Percentiles rank a stretch among this genome's conserved stretches.
These are phyloP conservation scores for Pugionium cornutum DNA, from an alignment of 345 rosid genomes.

Conservation along the genomic window DNA sequence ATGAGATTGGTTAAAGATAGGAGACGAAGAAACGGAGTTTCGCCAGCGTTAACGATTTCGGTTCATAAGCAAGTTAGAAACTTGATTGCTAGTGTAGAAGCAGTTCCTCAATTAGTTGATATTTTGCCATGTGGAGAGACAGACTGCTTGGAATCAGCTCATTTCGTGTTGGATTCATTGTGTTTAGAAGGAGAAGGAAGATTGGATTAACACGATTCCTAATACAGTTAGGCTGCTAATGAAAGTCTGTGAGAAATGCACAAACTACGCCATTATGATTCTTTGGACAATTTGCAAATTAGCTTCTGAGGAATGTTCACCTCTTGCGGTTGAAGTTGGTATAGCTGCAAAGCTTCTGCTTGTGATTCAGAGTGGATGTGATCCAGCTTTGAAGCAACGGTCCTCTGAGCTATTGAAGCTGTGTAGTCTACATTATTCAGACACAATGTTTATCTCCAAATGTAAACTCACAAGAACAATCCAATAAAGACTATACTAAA, in stretches of 20 bases:
- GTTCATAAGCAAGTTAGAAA: constrained; percentile 42
- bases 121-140: constrained; percentile 48
- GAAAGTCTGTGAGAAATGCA: constrained; percentile 63
- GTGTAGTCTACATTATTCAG: constrained; percentile 64
- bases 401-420: constrained; percentile 66
- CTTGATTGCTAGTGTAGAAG: constrained; percentile 56
- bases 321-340: constrained; percentile 59
- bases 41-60: constrained; percentile 54
- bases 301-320: constrained; percentile 61
- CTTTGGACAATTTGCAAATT: constrained; percentile 60
- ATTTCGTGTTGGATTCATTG: constrained; percentile 47
- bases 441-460: constrained; percentile 62
- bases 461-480: constrained; percentile 69
- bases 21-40: constrained; percentile 49
- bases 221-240: constrained; percentile 53
- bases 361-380: constrained; percentile 68
- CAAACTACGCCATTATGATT: constrained; percentile 50
- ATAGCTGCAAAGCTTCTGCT: constrained; percentile 62
- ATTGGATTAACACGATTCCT: constrained; percentile 52
- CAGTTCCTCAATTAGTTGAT: constrained; percentile 59
- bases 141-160: constrained; percentile 58
- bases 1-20: constrained; percentile 63
- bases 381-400: constrained; percentile 55
- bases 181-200: constrained; percentile 52
- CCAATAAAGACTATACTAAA: constrained; percentile 31